These are phyloP conservation scores for Candida silvicultrix DNA, from an alignment of 805 yeast species.

Conservation along the genomic window DNA sequence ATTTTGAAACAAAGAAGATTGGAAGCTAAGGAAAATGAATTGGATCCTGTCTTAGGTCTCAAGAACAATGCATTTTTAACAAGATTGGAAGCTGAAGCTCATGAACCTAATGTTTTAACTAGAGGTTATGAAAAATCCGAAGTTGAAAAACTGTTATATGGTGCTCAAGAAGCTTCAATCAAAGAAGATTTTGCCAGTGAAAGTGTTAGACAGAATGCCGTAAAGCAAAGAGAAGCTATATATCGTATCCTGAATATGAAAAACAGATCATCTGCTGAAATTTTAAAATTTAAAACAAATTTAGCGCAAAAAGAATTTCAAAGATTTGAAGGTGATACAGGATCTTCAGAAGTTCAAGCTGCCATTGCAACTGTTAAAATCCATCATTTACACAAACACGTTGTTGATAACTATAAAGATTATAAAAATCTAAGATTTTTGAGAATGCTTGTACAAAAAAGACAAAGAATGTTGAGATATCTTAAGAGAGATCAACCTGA, in stretches of 20 bases:
- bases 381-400: constrained; percentile 70
- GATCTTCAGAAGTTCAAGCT: constrained; percentile 94
- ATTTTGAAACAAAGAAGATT: constrained; percentile 21
- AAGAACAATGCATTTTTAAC: constrained; percentile 57
- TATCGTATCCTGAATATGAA: constrained; percentile 66
- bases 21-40: constrained; percentile 17
- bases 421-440: constrained; percentile 59
- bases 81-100: constrained; percentile 59
- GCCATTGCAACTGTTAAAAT: constrained; percentile 82
- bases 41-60: constrained; percentile 82
- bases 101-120: constrained; percentile 60
- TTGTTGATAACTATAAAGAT: constrained; percentile 67
- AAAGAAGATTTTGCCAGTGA: constrained; percentile 20
- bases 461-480: constrained; percentile 79
- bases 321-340: constrained; percentile 85
- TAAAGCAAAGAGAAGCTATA: constrained; percentile 60
- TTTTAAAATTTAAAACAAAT: constrained; percentile 47
- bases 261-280: constrained; percentile 59
- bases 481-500: constrained; percentile 76
- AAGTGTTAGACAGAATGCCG: constrained; percentile 33
- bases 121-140: constrained; percentile 54
- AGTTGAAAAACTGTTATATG: constrained; percentile 69
- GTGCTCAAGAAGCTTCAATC: constrained; percentile 62
- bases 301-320: constrained; percentile 77
- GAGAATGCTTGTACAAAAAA: constrained; percentile 80